Evolutionary conservation across 495 filamentous ascomycete species (phyloP).

Genomic region (Penicillium parvum): DNA sequence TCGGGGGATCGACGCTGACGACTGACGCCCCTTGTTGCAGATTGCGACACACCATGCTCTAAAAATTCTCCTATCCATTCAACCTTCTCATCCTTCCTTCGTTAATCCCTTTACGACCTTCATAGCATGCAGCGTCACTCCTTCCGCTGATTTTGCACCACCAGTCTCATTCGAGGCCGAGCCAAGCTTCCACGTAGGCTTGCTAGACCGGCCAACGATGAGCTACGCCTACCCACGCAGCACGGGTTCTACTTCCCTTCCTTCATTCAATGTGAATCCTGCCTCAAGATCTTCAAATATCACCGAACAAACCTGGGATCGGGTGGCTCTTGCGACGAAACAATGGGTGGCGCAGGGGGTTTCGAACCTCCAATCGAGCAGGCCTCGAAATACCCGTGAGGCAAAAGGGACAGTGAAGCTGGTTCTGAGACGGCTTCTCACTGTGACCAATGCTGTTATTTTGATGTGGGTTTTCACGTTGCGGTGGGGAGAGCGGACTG

Average conservation of each 20-base stretch:
- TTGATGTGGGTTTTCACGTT: slow-evolving; percentile 70
- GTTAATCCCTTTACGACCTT: background rate
- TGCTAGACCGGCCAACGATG: slow-evolving; percentile 25
- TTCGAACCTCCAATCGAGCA: slow-evolving; percentile 4
- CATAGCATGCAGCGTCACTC: slow-evolving; percentile 24
- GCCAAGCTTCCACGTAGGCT: slow-evolving; percentile 7
- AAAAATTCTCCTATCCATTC: background rate
- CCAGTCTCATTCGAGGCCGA: slow-evolving; percentile 9
- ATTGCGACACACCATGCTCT: slow-evolving; percentile 5
- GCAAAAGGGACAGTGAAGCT: slow-evolving; percentile 9
- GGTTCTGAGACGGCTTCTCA: slow-evolving; percentile 38
- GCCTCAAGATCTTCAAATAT: slow-evolving; percentile 7
- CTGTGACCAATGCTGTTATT: slow-evolving; percentile 61
- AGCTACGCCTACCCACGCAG: slow-evolving; percentile 37
- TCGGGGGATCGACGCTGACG: slow-evolving; percentile 8
- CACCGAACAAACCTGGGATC: slow-evolving; percentile 11
- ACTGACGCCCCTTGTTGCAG: slow-evolving; percentile 8
- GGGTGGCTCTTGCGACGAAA: slow-evolving; percentile 16
- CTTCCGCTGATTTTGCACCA: slow-evolving; percentile 15
- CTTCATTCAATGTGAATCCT: slow-evolving; percentile 21
- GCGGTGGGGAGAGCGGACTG: slow-evolving; percentile 82
- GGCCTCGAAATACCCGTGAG: slow-evolving; percentile 8
- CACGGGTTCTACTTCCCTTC: slow-evolving; percentile 27
- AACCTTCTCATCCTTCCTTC: slow-evolving; percentile 1
- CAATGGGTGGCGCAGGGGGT: slow-evolving; percentile 24